A percentile compares a stretch with the other conserved stretches of the same genome.
Conservation (phyloP, 331 rosid genomes). For the Malus hybrid region DNA sequence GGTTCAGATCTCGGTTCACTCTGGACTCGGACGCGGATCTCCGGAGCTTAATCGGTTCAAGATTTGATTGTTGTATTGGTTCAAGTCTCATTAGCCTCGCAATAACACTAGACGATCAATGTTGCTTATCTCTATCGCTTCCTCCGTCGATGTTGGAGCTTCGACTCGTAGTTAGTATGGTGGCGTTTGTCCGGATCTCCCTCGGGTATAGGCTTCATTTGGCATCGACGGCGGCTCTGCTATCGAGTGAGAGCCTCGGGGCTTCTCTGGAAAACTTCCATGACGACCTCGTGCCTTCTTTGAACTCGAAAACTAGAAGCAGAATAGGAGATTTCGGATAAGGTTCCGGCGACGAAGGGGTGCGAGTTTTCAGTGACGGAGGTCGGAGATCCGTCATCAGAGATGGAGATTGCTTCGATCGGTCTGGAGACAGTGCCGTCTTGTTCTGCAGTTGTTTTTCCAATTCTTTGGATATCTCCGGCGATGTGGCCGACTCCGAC, state of each 20-base stretch:
- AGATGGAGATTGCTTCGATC: constrained; percentile 25
- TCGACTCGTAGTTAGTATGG: constrained; percentile 27
- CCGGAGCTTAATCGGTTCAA: constrained; percentile 55
- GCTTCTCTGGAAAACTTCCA: constrained; percentile 92
- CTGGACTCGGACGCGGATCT: constrained; percentile 91
- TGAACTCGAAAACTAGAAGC: constrained; percentile 57
- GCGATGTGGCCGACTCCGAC: constrained; percentile 12
- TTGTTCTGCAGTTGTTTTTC: constrained; percentile 16
- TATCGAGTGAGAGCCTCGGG: constrained; percentile 82
- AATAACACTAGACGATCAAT: constrained; percentile 82
- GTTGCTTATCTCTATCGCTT: constrained; percentile 45
- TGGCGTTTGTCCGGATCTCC: constrained; percentile 53
- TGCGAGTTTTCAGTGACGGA: constrained; percentile 14
- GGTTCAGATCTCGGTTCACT: constrained; percentile 56
- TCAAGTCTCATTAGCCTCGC: constrained; percentile 92
- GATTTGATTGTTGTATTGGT: constrained; percentile 45
- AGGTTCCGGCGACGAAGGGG: not conserved
- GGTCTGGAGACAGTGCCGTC: constrained; percentile 43
- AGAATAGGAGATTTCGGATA: constrained; percentile 23
- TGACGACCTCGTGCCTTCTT: constrained; percentile 67
- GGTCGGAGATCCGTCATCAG: constrained; percentile 31
- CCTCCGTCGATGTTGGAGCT: constrained; percentile 12
- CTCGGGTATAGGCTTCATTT: constrained; percentile 61
- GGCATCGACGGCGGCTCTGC: constrained; percentile 78
- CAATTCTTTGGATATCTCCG: constrained; percentile 21